A percentile compares a stretch with the other conserved stretches of the same genome.
phyloP scores from a whole-genome alignment of 1,284 basidiomycete genomes.

The Papiliotrema fonsecae region DNA sequence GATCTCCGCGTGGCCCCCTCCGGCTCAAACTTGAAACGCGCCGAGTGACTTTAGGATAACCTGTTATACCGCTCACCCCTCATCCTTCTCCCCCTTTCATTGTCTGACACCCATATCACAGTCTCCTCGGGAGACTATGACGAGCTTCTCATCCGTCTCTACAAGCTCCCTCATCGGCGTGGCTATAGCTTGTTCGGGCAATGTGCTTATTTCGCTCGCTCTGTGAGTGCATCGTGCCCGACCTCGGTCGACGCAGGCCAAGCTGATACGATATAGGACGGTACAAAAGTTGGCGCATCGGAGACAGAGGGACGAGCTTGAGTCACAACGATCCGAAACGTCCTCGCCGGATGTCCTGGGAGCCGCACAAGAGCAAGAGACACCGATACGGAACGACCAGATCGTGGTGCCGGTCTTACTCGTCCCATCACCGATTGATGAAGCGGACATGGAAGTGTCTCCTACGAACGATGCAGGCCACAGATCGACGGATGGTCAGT shows the following conservation, averaged over 20 bases:
- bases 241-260: not conserved
- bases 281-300: constrained; percentile 87
- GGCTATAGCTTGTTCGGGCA: constrained; percentile 73
- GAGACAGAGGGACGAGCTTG: constrained; percentile 55
- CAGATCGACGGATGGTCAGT: no score
- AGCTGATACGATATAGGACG: constrained; percentile 49
- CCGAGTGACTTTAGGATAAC: no score
- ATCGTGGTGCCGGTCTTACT: constrained; percentile 9
- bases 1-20: no score
- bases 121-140: no score
- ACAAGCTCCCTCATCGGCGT: constrained; percentile 67
- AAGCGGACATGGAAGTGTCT: no score
- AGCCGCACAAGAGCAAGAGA: not conserved
- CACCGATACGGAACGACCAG: not conserved
- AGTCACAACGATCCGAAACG: not conserved
- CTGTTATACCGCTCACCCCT: not conserved
- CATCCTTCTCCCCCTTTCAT: not conserved
- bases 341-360: not conserved
- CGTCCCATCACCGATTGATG: no score
- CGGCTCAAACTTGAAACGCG: no score
- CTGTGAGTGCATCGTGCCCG: constrained; percentile 48
- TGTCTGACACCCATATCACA: no score
- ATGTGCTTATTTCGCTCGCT: constrained; percentile 82
- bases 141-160: constrained; percentile 17
- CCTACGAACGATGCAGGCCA: no score